Conservation (phyloP, 768 basidiomycete genomes). For the Lepiota venenata region DNA sequence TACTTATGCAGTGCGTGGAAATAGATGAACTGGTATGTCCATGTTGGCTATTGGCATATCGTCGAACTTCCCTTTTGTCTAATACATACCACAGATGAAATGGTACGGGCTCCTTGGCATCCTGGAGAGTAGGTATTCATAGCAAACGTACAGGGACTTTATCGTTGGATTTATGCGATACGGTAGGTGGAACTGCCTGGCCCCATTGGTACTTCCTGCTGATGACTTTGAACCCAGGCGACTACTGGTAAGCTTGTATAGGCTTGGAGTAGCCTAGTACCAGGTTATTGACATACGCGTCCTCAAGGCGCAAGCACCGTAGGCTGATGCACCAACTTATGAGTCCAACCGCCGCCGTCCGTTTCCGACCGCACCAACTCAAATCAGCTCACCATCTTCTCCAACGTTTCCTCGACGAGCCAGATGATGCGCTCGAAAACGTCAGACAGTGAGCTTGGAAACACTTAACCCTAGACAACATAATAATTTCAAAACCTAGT, state of each 20-base stretch:
- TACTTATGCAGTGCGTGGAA: neutral
- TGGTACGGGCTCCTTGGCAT: neutral
- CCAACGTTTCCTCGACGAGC: slow-evolving; percentile 23
- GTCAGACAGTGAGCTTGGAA: neutral
- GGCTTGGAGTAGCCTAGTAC: neutral
- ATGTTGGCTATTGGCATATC: neutral
- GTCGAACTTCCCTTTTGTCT: neutral
- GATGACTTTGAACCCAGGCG: slow-evolving; percentile 13
- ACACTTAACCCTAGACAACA: too few species aligned
- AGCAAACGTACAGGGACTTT: slow-evolving; percentile 23
- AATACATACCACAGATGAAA: neutral
- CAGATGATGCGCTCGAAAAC: slow-evolving; percentile 9
- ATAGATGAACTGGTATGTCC: slow-evolving; percentile 9
- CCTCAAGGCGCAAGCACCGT: slow-evolving; percentile 29
- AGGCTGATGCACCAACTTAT: slow-evolving; percentile 28
- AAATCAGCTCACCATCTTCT: slow-evolving; percentile 26
- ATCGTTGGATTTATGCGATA: slow-evolving; percentile 29
- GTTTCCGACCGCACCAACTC: slow-evolving; percentile 22
- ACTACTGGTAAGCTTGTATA: slow-evolving; percentile 14
- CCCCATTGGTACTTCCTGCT: neutral
- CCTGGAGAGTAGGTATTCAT: neutral
- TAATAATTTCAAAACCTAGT: slow-evolving; percentile 17
- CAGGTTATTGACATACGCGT: neutral
- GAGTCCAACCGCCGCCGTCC: slow-evolving; percentile 19
- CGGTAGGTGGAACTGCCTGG: slow-evolving; percentile 14